A percentile compares a stretch with the other conserved stretches of the same genome.
phyloP scores from a whole-genome alignment of 495 filamentous ascomycete genomes.

The Aspergillus nanangensis region DNA sequence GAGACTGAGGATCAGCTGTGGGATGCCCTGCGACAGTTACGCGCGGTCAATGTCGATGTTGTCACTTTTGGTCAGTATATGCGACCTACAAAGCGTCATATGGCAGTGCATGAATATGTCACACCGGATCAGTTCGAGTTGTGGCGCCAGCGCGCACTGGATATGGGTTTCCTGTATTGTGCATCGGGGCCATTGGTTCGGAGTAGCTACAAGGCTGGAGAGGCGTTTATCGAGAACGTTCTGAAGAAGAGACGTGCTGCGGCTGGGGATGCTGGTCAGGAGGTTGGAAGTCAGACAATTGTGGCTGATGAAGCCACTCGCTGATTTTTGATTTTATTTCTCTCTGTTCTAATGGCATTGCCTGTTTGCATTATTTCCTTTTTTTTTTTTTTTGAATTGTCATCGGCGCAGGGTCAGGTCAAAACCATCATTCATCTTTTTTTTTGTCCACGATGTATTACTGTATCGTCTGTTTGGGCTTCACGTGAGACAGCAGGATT shows the following conservation, averaged over 20 bases:
- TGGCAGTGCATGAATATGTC: conserved; percentile 92
- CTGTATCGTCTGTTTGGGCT: no score
- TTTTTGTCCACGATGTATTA: no score
- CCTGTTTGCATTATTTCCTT: conserved; percentile 5
- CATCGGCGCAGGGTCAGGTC: no score
- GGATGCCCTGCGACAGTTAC: conserved; percentile 74
- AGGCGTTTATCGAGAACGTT: conserved; percentile 98
- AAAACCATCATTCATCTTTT: no score
- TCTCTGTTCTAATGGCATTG: no score
- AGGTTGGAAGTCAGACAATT: conserved; percentile 17
- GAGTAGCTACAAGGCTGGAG: conserved; percentile 94
- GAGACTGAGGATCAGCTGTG: conserved; percentile 89
- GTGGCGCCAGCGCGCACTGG: conserved; percentile 85
- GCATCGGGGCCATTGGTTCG: conserved; percentile 89
- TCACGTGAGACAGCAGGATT: no score
- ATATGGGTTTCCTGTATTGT: conserved; percentile 95
- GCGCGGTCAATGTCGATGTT: conserved; percentile 78
- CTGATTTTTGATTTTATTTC: conserved; percentile 13
- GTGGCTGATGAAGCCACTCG: conserved; percentile 25
- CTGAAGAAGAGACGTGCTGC: conserved; percentile 72
- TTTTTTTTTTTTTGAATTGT: conserved; percentile 6
- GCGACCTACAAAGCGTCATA: conserved; percentile 95
- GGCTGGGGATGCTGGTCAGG: conserved; percentile 22
- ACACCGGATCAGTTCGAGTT: conserved; percentile 85
- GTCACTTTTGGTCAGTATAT: conserved; percentile 99